Conservation (phyloP, 129 eudicot species). For the Smallanthus sonchifolius region DNA sequence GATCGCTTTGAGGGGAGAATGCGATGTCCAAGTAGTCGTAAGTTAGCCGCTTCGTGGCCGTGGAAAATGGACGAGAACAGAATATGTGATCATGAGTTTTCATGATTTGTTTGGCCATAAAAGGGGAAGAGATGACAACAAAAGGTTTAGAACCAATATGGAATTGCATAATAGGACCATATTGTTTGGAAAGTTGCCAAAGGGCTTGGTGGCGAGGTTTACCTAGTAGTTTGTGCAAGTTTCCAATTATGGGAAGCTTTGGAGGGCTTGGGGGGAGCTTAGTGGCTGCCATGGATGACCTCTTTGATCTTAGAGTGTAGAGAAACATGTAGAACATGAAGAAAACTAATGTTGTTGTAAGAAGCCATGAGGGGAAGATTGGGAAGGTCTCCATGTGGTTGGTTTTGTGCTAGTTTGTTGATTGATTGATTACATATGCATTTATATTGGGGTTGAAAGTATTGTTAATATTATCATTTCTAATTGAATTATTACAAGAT, state of each 20-base stretch:
- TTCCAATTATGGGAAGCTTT: slow-evolving; percentile 29
- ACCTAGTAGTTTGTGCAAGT: slow-evolving; percentile 12
- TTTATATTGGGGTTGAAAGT: not conserved
- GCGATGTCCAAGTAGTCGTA: slow-evolving; percentile 25
- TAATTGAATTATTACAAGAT: no score
- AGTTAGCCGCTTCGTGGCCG: not conserved
- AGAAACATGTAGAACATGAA: not conserved
- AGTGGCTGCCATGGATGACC: not conserved
- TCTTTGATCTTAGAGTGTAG: not conserved
- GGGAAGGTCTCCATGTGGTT: not conserved
- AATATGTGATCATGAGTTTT: slow-evolving; percentile 28
- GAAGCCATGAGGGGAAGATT: slow-evolving; percentile 13
- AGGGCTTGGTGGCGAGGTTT: slow-evolving; percentile 17
- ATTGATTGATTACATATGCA: not conserved
- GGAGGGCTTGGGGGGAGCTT: slow-evolving; percentile 30
- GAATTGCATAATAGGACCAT: slow-evolving; percentile 26
- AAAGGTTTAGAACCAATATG: slow-evolving; percentile 13
- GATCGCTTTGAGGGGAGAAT: slow-evolving; percentile 19
- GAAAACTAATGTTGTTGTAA: not conserved
- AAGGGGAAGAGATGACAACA: slow-evolving; percentile 16
- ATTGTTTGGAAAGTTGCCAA: slow-evolving; percentile 20
- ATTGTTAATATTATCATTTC: no score
- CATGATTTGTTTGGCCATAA: slow-evolving; percentile 14
- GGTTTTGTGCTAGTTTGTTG: not conserved
- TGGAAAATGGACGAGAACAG: not conserved